Evolutionary conservation across 2,329 filamentous ascomycete species (phyloP), one percentile per base, ranked within the genome.

Genomic region (Rutstroemia sp.): DNA sequence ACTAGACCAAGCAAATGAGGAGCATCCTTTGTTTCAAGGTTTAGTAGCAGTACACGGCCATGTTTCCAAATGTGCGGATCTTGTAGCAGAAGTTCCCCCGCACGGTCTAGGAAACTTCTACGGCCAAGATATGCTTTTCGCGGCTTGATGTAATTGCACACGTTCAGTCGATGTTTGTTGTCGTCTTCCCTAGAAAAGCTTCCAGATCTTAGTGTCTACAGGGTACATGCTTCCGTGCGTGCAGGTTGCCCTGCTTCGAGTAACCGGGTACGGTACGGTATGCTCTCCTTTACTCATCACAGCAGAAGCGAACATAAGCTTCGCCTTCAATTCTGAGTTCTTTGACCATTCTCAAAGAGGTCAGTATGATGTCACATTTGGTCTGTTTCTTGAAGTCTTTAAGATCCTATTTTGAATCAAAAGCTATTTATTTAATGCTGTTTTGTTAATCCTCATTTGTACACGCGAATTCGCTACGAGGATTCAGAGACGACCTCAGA

Each of bases 21-120:
- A 53, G 27, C 51, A 53, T 54, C 52, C 44, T 49, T 54, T 49
- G 52, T 54, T 54, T 54, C 52, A 39, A 39, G 46, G 18, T 12
- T 49, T 21, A 25, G 23, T 42, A 18, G 14, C 23, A 56, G 23
- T 18, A 38, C 41, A 30, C 23, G 23, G 23, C n/a, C 21, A 21
- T 23, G 49, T 37, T 53, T 57, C 45, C 49, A 48, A 47, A 44
- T 49, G 23, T 25, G 30, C 23, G 34, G 49, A 38, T 53, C 54
- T 18, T 57, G 55, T 57, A 34, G 41, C 55, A 54, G 50, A 38
- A 18, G 14, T 30, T 25, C 27, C 38, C 53, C 25, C 25, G 38
- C 46, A 50, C 38, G 18, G 45, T 54, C 39, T 37, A 49, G 45
- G 10, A 27, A 38, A 23, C 37, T 30, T 25, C 41, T 41, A 9